phyloP scores from a whole-genome alignment of 2,329 filamentous ascomycete genomes.

The Colletotrichum sp. region DNA sequence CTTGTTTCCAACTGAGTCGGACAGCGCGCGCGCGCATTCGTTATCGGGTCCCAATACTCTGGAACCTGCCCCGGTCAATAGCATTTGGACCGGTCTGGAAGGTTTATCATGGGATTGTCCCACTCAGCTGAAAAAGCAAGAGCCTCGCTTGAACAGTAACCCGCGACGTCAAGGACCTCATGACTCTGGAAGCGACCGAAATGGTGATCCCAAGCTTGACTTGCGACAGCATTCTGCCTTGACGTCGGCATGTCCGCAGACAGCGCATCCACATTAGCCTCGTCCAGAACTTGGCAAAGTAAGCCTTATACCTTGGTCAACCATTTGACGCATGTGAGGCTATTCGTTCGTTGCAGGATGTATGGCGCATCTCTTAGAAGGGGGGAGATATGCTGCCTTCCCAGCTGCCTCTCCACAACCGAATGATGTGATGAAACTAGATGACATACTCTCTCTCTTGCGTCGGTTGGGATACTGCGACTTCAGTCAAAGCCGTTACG shows the following conservation, averaged over 20 bases:
- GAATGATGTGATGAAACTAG: background rate
- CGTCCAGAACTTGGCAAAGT: background rate
- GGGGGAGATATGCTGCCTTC: background rate
- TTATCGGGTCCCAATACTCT: background rate
- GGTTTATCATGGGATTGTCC: background rate
- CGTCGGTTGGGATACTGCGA: background rate
- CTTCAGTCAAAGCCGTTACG: background rate
- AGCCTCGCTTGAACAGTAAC: background rate
- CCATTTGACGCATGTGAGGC: background rate
- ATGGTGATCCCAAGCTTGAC: background rate
- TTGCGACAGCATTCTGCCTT: background rate
- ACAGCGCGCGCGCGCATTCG: background rate
- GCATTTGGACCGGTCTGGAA: background rate
- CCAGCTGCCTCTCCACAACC: background rate
- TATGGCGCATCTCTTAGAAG: background rate
- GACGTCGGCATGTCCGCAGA: background rate
- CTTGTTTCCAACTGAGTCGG: background rate
- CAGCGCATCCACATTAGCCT: background rate
- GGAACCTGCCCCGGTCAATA: background rate
- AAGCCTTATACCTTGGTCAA: background rate
- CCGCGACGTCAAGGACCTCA: background rate
- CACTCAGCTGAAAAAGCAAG: background rate
- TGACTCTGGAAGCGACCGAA: background rate
- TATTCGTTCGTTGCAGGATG: background rate
- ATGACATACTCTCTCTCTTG: background rate